Evolutionary conservation across 495 filamentous ascomycete species (phyloP).

Genomic region (Wilcoxina mikolae): DNA sequence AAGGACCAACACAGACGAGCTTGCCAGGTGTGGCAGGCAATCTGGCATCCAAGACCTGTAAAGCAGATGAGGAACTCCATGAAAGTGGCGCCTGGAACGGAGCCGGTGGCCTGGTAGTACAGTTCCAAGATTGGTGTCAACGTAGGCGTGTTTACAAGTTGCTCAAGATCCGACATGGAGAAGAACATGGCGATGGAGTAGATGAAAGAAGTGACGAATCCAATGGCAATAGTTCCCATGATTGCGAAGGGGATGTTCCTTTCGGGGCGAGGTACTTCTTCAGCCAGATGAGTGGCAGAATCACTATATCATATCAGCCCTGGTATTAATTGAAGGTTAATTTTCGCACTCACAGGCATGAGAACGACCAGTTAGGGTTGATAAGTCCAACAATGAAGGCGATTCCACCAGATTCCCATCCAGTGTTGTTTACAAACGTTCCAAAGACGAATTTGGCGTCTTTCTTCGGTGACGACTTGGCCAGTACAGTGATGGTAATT

Average conservation of each 20-base stretch:
- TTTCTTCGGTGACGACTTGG: conserved; percentile 41
- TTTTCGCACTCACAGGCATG: conserved; percentile 32
- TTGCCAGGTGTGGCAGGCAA: conserved; percentile 41
- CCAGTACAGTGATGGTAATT: conserved; percentile 42
- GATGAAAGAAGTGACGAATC: conserved; percentile 43
- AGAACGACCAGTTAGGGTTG: conserved; percentile 48
- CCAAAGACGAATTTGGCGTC: conserved; percentile 46
- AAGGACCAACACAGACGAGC: conserved; percentile 47
- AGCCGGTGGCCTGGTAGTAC: conserved; percentile 41
- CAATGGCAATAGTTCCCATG: conserved; percentile 44
- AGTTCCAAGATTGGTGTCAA: conserved; percentile 44
- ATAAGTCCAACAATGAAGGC: conserved; percentile 53
- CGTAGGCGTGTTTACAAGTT: conserved; percentile 37
- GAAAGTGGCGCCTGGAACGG: conserved; percentile 41
- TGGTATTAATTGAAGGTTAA: not conserved
- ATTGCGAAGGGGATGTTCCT: conserved; percentile 41
- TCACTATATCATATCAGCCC: conserved; percentile 26
- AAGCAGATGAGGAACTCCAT: conserved; percentile 41
- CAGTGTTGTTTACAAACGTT: conserved; percentile 47
- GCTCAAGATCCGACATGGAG: conserved; percentile 38
- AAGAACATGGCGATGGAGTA: conserved; percentile 47
- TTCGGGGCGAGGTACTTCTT: conserved; percentile 42
- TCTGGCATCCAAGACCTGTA: conserved; percentile 41
- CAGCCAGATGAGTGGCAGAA: conserved; percentile 47
- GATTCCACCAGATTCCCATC: conserved; percentile 44